Conservation (phyloP, 441 rosid genomes). For the Pelargonium cotyledonis region DNA sequence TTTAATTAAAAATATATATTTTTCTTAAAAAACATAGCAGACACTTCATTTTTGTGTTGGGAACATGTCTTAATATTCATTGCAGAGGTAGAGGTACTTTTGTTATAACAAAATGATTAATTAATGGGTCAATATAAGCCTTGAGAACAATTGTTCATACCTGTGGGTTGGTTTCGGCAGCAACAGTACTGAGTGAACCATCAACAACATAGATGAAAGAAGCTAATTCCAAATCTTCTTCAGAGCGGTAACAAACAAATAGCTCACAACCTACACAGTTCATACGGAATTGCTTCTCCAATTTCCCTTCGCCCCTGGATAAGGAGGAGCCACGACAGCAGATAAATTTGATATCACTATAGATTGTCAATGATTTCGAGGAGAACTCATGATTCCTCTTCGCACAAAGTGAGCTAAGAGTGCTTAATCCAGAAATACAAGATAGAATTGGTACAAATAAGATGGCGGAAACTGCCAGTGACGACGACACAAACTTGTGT, state of each 20-base stretch:
- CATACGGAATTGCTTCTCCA: constrained; percentile 97
- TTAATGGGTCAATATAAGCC: neutral
- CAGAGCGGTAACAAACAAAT: constrained; percentile 85
- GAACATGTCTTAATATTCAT: no score
- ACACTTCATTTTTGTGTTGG: no score
- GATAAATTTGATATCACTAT: neutral
- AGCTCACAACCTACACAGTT: constrained; percentile 80
- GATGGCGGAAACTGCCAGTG: neutral
- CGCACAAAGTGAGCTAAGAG: neutral
- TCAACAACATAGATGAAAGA: constrained; percentile 76
- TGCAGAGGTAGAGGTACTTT: no score
- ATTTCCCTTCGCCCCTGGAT: constrained; percentile 76
- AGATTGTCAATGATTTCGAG: neutral
- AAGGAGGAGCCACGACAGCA: constrained; percentile 13
- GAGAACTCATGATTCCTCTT: neutral
- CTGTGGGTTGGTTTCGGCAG: constrained; percentile 99
- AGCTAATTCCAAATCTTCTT: constrained; percentile 68
- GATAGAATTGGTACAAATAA: neutral
- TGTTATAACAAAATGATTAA: neutral
- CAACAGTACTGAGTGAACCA: constrained; percentile 90
- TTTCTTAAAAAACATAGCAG: no score
- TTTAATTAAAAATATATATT: no score
- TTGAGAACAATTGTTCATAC: constrained; percentile 22
- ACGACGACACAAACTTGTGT: neutral
- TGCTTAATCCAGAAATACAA: neutral